These are phyloP conservation scores for Eimeria zaria DNA, from an alignment of 169 alveolate genomes.

Conservation along the genomic window DNA sequence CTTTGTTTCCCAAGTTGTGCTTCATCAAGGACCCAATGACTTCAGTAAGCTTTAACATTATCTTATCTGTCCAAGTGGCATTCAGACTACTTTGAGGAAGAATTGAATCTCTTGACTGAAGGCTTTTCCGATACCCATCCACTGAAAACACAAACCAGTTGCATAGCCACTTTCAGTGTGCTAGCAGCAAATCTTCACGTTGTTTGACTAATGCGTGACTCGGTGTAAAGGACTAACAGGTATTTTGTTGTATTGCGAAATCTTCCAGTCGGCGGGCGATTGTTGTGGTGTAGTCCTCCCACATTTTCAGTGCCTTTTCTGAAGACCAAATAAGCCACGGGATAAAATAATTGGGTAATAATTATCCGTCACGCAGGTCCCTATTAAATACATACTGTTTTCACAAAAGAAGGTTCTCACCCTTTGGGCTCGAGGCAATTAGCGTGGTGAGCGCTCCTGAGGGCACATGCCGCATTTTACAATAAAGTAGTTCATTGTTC, in stretches of 20 bases:
- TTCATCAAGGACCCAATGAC: slow-evolving; percentile 53
- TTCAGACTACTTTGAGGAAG: slow-evolving; percentile 38
- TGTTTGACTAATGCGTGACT: neutral
- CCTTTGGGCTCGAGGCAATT: slow-evolving; percentile 4
- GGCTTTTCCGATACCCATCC: slow-evolving; percentile 34
- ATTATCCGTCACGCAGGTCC: neutral
- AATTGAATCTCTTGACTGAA: slow-evolving; percentile 19
- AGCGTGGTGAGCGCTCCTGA: slow-evolving; percentile 35
- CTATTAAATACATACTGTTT: neutral
- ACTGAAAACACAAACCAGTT: slow-evolving; percentile 12
- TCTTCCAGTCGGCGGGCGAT: slow-evolving; percentile 42
- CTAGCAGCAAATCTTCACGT: neutral
- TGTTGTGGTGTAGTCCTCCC: slow-evolving; percentile 71
- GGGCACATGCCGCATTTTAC: neutral
- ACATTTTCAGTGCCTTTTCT: slow-evolving; percentile 53
- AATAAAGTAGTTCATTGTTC: neutral
- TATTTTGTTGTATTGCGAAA: slow-evolving; percentile 39
- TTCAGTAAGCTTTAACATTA: slow-evolving; percentile 8
- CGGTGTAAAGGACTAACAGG: slow-evolving; percentile 16
- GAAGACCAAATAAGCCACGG: neutral
- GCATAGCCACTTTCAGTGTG: neutral
- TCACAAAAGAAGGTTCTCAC: neutral
- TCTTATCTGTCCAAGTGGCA: slow-evolving; percentile 54
- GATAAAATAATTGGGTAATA: neutral
- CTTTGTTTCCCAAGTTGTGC: slow-evolving; percentile 6